phyloP scores from a whole-genome alignment of 257 asterid genomes.

The Solanum piurae region DNA sequence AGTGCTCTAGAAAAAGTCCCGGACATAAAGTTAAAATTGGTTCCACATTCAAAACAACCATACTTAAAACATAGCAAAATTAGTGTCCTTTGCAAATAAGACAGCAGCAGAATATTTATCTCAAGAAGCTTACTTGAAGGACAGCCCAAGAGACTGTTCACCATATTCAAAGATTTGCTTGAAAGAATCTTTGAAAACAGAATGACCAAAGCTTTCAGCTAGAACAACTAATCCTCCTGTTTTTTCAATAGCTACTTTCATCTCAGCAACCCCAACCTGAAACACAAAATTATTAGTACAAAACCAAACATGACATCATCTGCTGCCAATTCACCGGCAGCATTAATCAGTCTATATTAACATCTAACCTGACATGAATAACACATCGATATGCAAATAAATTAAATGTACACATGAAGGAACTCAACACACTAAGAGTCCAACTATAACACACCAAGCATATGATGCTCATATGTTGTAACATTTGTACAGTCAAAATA shows the following conservation, averaged over 20 bases:
- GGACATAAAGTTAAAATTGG: not conserved
- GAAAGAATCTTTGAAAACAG: constrained; percentile 94
- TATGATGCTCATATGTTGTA: not conserved
- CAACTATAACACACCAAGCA: not conserved
- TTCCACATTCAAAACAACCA: not conserved
- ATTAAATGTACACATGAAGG: not conserved
- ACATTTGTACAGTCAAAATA: not conserved
- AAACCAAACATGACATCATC: not conserved
- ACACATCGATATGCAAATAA: not conserved
- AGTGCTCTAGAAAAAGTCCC: not conserved
- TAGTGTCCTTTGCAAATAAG: not conserved
- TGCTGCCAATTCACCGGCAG: not conserved
- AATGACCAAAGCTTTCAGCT: constrained; percentile 97
- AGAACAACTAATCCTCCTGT: constrained; percentile 93
- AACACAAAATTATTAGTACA: constrained; percentile 2
- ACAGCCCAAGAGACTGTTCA: constrained; percentile 88
- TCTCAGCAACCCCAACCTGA: constrained; percentile 98
- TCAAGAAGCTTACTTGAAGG: constrained; percentile 71
- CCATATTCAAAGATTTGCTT: constrained; percentile 75
- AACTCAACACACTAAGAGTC: not conserved
- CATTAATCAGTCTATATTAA: not conserved
- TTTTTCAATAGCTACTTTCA: constrained; percentile 94
- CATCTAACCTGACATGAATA: not conserved
- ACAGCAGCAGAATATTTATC: not conserved
- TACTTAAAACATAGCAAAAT: not conserved